Evolutionary conservation across 768 basidiomycete genomes (phyloP), one percentile per base, ranked within the genome.

Genomic region (Rhodotorula paludigena): DNA sequence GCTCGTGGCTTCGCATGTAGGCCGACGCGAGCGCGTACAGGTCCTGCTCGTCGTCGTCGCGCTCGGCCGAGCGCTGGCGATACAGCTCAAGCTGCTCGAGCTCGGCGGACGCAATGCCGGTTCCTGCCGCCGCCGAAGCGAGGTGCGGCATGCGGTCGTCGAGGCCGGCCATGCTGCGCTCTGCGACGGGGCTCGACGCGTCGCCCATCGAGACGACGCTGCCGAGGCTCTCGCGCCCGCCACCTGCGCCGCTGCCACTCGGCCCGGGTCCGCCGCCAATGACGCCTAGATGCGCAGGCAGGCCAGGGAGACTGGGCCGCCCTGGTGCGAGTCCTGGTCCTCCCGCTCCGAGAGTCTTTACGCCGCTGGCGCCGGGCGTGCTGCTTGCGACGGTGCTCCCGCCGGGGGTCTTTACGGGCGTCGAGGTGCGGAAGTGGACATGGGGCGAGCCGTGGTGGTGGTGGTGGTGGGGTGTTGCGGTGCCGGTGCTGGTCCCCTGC

Each of bases 1-100:
- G 87, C 74, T 98, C 92, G 74, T 87, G 86, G 23, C 85, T 79
- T 69, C 90, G 86, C 71, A 90, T 84, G 75, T 85, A 89, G 28
- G 85, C 82, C 63, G 85, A 85, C 4, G 89, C 92, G 42, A 88
- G 82, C 60, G 84, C 77, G 73, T 89, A 83, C 36, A 75, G 71
- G 73, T 96, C 92, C 69, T 85, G 84, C 57, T 92, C 91, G 38
- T 84, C 78, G 54, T 78, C 76, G 54, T 75, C 74, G n/a, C 48
- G 23, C 36, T 12, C 33, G 25, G 4, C n/a, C n/a, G n/a, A n/a
- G n/a, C n/a, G n/a, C n/a, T n/a, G n/a, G n/a, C n/a, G n/a, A n/a
- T n/a, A n/a, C n/a, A n/a, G n/a, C n/a, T n/a, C n/a, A n/a, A n/a
- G n/a, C n/a, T n/a, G n/a, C n/a, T n/a, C n/a, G n/a, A n/a, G n/a